Evolutionary conservation across 2,329 filamentous ascomycete genomes (phyloP).

Genomic region (Teratosphaeria pseudoeucalypti): DNA sequence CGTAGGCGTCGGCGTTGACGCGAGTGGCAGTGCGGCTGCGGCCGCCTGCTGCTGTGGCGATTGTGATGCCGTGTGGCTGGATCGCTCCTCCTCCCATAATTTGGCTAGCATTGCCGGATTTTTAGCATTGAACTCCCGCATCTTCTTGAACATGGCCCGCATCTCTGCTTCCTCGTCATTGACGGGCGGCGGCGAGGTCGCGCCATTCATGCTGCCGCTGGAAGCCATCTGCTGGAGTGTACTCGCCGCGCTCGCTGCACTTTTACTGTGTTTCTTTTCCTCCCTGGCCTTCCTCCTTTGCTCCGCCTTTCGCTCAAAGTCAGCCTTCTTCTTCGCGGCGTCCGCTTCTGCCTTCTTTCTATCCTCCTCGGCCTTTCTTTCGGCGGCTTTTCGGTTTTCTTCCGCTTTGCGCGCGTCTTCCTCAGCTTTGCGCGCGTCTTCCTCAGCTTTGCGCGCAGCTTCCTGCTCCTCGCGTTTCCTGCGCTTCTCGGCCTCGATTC

Average conservation of each 20-base stretch:
- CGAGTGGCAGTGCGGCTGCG: background rate
- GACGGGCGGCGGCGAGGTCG: slow-evolving; percentile 10
- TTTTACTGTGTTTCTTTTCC: slow-evolving; percentile 9
- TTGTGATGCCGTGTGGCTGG: slow-evolving; percentile 7
- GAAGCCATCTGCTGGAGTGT: slow-evolving; percentile 10
- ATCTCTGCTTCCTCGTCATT: slow-evolving; percentile 41
- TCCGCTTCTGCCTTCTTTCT: slow-evolving; percentile 16
- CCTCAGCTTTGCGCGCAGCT: slow-evolving; percentile 20
- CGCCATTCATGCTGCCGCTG: slow-evolving; percentile 3
- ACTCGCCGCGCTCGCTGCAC: slow-evolving; percentile 10
- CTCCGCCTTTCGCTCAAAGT: slow-evolving; percentile 17
- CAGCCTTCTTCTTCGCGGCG: slow-evolving; percentile 7
- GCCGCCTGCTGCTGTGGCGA: slow-evolving; percentile 3
- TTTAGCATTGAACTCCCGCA: slow-evolving; percentile 46
- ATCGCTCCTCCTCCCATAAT: slow-evolving; percentile 46
- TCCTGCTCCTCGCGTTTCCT: slow-evolving; percentile 21
- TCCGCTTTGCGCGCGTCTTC: slow-evolving; percentile 24
- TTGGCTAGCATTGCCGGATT: slow-evolving; percentile 45
- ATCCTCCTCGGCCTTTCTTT: slow-evolving; percentile 16
- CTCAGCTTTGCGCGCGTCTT: slow-evolving; percentile 19
- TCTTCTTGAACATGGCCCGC: slow-evolving; percentile 46
- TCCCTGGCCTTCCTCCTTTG: slow-evolving; percentile 21
- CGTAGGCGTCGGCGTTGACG: background rate
- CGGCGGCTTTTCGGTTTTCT: slow-evolving; percentile 21
- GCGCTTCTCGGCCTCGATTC: slow-evolving; percentile 21